Conservation (phyloP, 148 eudicot genomes). For the Fagopyrum homotropicum region DNA sequence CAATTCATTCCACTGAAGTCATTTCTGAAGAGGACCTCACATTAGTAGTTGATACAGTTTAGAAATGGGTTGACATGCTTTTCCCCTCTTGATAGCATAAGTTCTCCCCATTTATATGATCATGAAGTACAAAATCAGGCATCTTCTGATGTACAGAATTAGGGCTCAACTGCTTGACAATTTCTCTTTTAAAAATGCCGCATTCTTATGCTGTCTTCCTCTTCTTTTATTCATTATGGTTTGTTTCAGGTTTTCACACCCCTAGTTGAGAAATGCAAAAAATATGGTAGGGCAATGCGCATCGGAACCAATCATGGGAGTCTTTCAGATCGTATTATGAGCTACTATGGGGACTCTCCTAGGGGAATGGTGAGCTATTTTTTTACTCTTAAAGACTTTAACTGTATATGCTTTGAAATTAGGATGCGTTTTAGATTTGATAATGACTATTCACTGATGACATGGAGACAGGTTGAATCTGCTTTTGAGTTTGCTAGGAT, state of each 20-base stretch:
- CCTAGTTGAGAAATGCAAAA: slow-evolving; percentile 94
- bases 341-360: slow-evolving; percentile 96
- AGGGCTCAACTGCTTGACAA: neutral
- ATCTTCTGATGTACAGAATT: neutral
- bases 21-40: neutral
- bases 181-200: neutral
- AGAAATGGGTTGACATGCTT: neutral
- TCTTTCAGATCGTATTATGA: slow-evolving; percentile 99
- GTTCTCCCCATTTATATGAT: neutral
- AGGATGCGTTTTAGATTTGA: neutral
- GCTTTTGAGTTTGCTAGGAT: slow-evolving; percentile 98
- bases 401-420: neutral
- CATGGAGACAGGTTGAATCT: slow-evolving; percentile 75
- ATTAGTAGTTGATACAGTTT: neutral
- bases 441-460: slow-evolving; percentile 12
- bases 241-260: slow-evolving; percentile 71
- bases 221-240: neutral
- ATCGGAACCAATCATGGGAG: slow-evolving; percentile 98
- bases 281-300: slow-evolving; percentile 94
- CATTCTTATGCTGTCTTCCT: neutral
- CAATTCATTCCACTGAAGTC: neutral
- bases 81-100: neutral
- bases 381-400: neutral
- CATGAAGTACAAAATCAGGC: neutral
- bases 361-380: slow-evolving; percentile 79